Evolutionary conservation across 2,329 filamentous ascomycete genomes (phyloP), one percentile per base, ranked within the genome.

Genomic region (Grosmannia huntii): DNA sequence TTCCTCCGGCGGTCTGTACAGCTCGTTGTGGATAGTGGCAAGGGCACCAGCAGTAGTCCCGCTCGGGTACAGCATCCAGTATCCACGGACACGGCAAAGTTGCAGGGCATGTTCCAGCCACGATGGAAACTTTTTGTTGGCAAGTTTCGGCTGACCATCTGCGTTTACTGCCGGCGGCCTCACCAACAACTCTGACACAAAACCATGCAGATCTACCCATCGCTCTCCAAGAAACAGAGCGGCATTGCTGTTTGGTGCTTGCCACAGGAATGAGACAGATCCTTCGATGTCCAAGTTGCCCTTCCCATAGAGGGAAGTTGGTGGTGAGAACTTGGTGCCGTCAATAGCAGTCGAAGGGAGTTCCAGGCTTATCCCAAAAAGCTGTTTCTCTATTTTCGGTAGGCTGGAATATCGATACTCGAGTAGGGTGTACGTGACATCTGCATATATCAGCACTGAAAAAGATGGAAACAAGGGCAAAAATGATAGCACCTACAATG

Each of bases 181-280:
- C 36, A 76, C 72, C 19, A 91, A 72, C 7, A 84, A 75, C 53
- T 80, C 78, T 12, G 86, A 81, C 2, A 95, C 78, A 64, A 95
- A 94, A 12, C 83, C 80, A 68, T 96, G 90, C 11, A 96, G 78
- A 64, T 95, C 89, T 14, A 81, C 74, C 94, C 94, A 99, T 66
- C 86, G 90, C 53, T 90, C 82, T 50, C 91, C 90, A 58, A 94
- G 84, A 68, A 92, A 86, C 11, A 99, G 76, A 12, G 85, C 82
- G 0, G 92, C 91, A 62, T 94, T 87, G 66, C 86, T 89, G 63
- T 84, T 87, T 5, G 92, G 91, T 2, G 85, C 83, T 70, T 96
- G 87, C 85, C 90, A 96, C 10, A 95, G 74, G 66, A 95, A 95
- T 0, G 87, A 77, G 0, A 80, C 38, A 25, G 46, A 6, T 10